Base-by-base conservation (phyloP, 2,329 filamentous ascomycete genomes). In the Helotiales sp. region DNA sequence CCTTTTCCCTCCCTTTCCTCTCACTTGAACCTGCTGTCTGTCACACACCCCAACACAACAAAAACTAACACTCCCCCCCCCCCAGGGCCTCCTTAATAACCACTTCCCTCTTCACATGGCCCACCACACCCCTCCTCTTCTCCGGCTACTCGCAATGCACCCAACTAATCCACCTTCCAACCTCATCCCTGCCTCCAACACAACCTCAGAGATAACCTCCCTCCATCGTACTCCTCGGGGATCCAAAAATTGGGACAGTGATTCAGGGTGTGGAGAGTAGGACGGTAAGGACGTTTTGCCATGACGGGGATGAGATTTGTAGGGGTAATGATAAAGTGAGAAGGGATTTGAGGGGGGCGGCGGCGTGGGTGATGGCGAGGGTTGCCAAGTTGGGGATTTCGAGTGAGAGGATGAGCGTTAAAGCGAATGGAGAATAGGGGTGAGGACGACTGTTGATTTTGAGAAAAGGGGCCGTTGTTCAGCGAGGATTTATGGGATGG, bases 111-210 rank as follows among this genome's bases (percentile, higher is more conserved):
- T n/a, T 52, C 1, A 30, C 34, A 3, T 76, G 74, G 30, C 73
- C 74, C 2, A 40, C 40, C 11, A 74, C 74, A 1, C 64, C 60
- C 8, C 69, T 75, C 34, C 61, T 71, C 32, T 64, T 76, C 20
- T 72, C 72, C 4, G 74, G 72, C 40, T 76, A 75, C 60, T 73
- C 70, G 4, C 73, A 75, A 68, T 74, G 74, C n/a, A 73, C 73
- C 0, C 73, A 76, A 64, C 52, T 76, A 6, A 69, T 76, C 17
- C 74, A 76, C 37, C 66, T 69, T 1, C 71, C 74, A 1, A 66
- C 68, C n/a, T 17, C 70, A 13, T 55, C 60, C 1, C 61, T 75
- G 0, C 64, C 73, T 6, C 58, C 6, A 67, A 61, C 37, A 71
- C 65, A 3, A 67, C 69, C 1, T 62, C 70, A 1, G 66, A 72